Percentiles rank a stretch among this genome's conserved stretches.
Conservation (phyloP, 768 basidiomycete genomes). For the Termitomyces sp. region DNA sequence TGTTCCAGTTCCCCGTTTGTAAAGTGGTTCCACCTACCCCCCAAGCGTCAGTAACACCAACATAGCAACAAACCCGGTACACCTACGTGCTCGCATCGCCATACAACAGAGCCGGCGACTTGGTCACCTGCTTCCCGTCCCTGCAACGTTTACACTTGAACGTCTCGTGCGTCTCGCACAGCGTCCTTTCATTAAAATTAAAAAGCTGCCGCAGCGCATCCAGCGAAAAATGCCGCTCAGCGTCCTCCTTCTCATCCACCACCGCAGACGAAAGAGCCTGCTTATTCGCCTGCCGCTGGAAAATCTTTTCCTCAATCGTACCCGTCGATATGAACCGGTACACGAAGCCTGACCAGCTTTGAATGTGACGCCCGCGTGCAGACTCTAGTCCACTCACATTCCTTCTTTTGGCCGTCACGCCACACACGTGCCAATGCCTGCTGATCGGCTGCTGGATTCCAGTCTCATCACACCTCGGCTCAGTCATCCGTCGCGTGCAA, state of each 20-base stretch:
- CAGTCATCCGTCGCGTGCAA: neutral
- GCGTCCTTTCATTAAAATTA: conserved; percentile 80
- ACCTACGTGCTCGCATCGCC: conserved; percentile 97
- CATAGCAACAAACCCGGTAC: neutral
- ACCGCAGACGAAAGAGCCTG: conserved; percentile 97
- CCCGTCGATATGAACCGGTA: conserved; percentile 98
- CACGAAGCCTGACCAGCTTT: conserved; percentile 70
- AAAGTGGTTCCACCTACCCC: conserved; percentile 92
- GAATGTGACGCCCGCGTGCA: too few species aligned
- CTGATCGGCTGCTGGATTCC: conserved; percentile 98
- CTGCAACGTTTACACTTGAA: conserved; percentile 95
- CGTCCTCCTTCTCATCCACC: conserved; percentile 94
- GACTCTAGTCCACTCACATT: conserved; percentile 56
- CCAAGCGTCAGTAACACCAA: neutral
- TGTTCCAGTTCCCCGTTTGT: conserved; percentile 83
- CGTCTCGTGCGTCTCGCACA: conserved; percentile 95
- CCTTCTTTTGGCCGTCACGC: conserved; percentile 99
- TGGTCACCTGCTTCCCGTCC: conserved; percentile 79
- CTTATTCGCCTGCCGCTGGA: conserved; percentile 95
- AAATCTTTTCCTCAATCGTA: conserved; percentile 98
- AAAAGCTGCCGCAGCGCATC: conserved; percentile 90
- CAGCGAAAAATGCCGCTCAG: conserved; percentile 91
- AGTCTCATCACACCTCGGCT: conserved; percentile 50
- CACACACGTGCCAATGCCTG: conserved; percentile 98
- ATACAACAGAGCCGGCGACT: conserved; percentile 84